Evolutionary conservation across 106 monocot genomes (phyloP), one percentile per base, ranked within the genome.

Genomic region (Ottelia alismoides): DNA sequence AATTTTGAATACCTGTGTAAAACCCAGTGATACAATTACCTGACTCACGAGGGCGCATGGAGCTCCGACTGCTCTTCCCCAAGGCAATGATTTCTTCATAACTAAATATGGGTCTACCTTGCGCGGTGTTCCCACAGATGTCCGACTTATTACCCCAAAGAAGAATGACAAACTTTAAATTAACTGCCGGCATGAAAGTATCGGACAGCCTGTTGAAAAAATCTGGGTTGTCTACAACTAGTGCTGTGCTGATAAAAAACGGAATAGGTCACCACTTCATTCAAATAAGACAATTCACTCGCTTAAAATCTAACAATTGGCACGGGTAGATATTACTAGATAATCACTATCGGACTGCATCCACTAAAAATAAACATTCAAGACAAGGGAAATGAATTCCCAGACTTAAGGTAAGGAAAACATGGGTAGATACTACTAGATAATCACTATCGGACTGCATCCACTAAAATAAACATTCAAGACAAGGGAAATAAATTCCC

Each of bases 121-220:
- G 54, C 20, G 64, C 5, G 20, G 23, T n/a, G 59, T 78, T 49
- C 32, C 28, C 50, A 51, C 64, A 58, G 58, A 76, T 14, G 48
- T 4, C 25, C 66, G 75, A 65, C 65, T 84, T 85, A 0, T 78
- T 76, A 40, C 85, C 94, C 94, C 94, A 96, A 55, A 96, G 88
- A 45, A 96, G 60, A 58, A 96, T 57, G 17, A 96, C 52, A 53
- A 82, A 84, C 53, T 73, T 81, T 64, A 76, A 30, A 55, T 64
- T 32, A 20, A 51, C 63, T 54, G 17, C 72, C 52, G 56, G 49
- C 59, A 81, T 72, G 11, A 85, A 65, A 51, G 65, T 68, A 43
- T 79, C 68, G 44, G 64, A 58, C 28, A 96, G 65, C 63, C 76
- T 73, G 52, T 71, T 76, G 43, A 85, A 82, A 57, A 88, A 82